Percentiles rank a stretch among this genome's conserved stretches.
These are phyloP conservation scores for Cystobasidium tubakii DNA, from an alignment of 768 basidiomycete genomes.

Conservation along the genomic window DNA sequence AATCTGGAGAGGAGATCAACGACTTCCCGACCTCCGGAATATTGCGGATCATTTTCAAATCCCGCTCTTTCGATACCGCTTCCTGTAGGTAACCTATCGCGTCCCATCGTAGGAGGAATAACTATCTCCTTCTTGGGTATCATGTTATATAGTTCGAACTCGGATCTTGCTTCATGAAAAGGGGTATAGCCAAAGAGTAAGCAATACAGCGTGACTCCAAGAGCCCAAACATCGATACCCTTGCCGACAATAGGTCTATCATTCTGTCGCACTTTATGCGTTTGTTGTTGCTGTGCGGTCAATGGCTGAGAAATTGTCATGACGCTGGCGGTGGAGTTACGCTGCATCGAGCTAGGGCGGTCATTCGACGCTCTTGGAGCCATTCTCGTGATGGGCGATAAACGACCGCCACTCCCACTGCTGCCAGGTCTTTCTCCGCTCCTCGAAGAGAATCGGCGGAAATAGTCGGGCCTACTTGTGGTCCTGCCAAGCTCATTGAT, in stretches of 20 bases:
- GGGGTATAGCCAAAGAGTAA: conserved; percentile 82
- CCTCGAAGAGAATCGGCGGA: conserved; percentile 10
- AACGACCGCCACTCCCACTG: neutral
- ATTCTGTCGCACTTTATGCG: conserved; percentile 35
- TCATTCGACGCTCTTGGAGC: neutral
- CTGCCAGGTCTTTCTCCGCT: neutral
- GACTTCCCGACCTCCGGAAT: conserved; percentile 60
- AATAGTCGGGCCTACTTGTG: conserved; percentile 15
- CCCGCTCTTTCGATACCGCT: conserved; percentile 48
- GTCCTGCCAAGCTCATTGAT: conserved; percentile 23
- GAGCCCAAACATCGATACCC: conserved; percentile 94
- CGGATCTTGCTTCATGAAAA: conserved; percentile 58
- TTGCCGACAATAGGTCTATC: conserved; percentile 52
- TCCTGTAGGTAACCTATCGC: conserved; percentile 55
- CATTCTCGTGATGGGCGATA: neutral
- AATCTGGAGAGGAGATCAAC: conserved; percentile 55
- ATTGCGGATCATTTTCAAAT: conserved; percentile 46
- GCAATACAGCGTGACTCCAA: conserved; percentile 92
- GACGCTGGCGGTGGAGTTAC: conserved; percentile 33
- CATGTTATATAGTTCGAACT: conserved; percentile 70
- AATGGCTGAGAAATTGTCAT: conserved; percentile 45
- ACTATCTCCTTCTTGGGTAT: conserved; percentile 73
- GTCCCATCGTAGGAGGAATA: conserved; percentile 65
- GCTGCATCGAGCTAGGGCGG: conserved; percentile 24
- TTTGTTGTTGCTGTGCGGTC: conserved; percentile 43